Evolutionary conservation across 768 basidiomycete species (phyloP).

Genomic region (Rubroboletus pulcherrimus): DNA sequence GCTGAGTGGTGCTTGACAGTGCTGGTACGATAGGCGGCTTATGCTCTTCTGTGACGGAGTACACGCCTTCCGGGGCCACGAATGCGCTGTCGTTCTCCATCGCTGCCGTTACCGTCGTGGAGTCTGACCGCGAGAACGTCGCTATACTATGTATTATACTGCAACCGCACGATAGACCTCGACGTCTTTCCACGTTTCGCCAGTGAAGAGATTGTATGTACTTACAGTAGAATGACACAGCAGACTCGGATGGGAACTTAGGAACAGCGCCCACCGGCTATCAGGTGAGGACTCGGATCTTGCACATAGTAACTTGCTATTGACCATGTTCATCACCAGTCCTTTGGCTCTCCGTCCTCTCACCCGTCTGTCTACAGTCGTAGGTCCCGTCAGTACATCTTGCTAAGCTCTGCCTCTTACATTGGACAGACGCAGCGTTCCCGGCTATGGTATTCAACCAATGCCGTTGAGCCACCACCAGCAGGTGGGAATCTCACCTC

Average conservation of each 20-base stretch:
- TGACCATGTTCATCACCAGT: conserved; percentile 22
- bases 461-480: conserved; percentile 56
- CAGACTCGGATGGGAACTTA: neutral
- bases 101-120: conserved; percentile 3
- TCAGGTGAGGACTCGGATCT: conserved; percentile 26
- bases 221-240: neutral
- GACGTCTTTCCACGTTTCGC: neutral
- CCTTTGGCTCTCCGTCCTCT: conserved; percentile 17
- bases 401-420: neutral
- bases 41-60: conserved; percentile 84
- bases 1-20: conserved; percentile 31
- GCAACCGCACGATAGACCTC: neutral
- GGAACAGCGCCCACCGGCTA: conserved; percentile 6
- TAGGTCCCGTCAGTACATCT: conserved; percentile 7
- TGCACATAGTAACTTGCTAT: conserved; percentile 10
- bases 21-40: conserved; percentile 53
- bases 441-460: conserved; percentile 49
- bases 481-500: conserved; percentile 75
- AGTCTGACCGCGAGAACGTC: conserved; percentile 16
- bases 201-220: neutral
- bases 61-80: conserved; percentile 87
- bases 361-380: conserved; percentile 15
- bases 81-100: conserved; percentile 87
- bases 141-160: neutral
- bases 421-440: conserved; percentile 1